Base-by-base conservation (phyloP, 2,329 filamentous ascomycete genomes). In the Colletotrichum sp. region DNA sequence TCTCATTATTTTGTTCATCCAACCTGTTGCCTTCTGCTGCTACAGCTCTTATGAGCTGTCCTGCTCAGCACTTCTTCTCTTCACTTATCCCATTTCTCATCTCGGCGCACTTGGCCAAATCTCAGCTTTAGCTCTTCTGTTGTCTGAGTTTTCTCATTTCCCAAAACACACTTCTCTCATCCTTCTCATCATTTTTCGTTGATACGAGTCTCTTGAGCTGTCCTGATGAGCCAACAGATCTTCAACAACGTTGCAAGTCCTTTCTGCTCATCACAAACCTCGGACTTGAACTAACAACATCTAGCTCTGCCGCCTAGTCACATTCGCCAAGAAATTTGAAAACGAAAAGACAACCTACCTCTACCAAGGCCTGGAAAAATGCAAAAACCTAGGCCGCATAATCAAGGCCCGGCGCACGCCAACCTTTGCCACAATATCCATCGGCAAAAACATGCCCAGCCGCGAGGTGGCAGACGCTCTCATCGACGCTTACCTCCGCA, bases 401-500 rank as follows among this genome's bases (percentile, higher is more conserved):
- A 85, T 89, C 78, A 89, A 89, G 77, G 81, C 82, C 7, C 81
- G 84, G 30, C 85, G 87, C 3, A 76, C 80, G 2, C 84, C 84
- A 12, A 80, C 82, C 16, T 72, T 88, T 30, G 24, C 28, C 36
- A 82, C 84, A 4, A 68, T 82, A 26, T 83, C 85, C 16, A 80
- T 87, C 4, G 87, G 88, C 16, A 80, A 82, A 49, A 81, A 83
- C 6, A 83, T 88, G 9, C 87, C 88, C 0, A 55, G 81, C 1
- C 81, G 83, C 13, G 81, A 82, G 0, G 76, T 90, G 1, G 87
- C 89, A 0, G 90, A 92, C 74, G 81, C 86, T 68, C 85, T 92
- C 2, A 83, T 92, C 18, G 84, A 88, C 10, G 81, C 84, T 34
- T 92, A 92, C 82, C 82, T 93, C 21, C 84, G 89, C 64, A 89